Base-by-base conservation (phyloP, 1,139 yeast species). In the Yamadazyma songkhlaensis region DNA sequence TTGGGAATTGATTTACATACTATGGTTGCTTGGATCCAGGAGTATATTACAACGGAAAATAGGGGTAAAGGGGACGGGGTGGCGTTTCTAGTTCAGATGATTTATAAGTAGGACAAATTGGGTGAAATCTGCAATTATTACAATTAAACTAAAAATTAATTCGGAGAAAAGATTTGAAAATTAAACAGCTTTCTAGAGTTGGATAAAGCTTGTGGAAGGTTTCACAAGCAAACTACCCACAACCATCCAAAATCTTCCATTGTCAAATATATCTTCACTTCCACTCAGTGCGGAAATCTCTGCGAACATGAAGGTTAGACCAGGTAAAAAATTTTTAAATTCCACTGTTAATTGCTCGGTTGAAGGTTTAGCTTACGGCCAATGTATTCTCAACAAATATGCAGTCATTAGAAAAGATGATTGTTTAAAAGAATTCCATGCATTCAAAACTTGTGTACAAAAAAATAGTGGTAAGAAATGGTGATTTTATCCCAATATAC, bases 351-450 rank as follows among this genome's bases (percentile, higher is more conserved):
- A 59, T 45, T 71, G 77, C 44, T 57, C 75, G 4, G 47, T 51
- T 14, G 65, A 72, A 49, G 79, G 79, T 3, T 41, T 64, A 35
- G 65, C 62, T 0, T 84, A 84, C 50, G 90, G 88, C 6, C 71
- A 77, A 44, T 84, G 92, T 51, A 66, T 84, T 11, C 57, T 82
- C 29, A 60, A 64, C 32, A 68, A 73, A 39, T 81, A 82, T 55
- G 72, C 75, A 43, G 70, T 75, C 29, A 72, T 82, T 34, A 51
- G 71, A 23, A 74, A 77, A 43, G 82, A 76, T 42, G 67, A 74
- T 24, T 83, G 89, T 54, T 68, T 62, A 34, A 57, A 64, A 31
- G 87, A 84, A 57, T 84, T 84, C 48, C 50, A 58, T 29, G 56
- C 51, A 35, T 82, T 81, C 58, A 79, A 75, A 49, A 53, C 60